Evolutionary conservation across 352 stramenopile species (phyloP), one percentile per base, ranked within the genome.

Genomic region (Phytophthora litchii): DNA sequence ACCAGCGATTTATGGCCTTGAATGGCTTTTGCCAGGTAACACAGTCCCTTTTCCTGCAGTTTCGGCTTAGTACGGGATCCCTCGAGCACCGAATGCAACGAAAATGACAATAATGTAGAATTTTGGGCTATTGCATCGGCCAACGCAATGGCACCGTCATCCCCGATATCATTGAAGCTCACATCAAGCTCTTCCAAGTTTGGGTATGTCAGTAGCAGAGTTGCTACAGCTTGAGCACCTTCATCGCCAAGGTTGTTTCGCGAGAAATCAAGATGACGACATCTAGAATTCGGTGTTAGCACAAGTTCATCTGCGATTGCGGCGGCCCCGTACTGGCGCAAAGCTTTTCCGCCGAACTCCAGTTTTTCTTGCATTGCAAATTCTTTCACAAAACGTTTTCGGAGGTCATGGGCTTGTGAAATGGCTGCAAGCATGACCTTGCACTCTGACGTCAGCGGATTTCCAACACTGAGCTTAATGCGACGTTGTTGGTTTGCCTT

Each of bases 111-210:
- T 12, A 92, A 63, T 0, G 80, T 83, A 0, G 52, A 47, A 38
- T 92, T 92, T 5, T 54, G 34, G 2, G 21, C 34, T 11, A 92
- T 40, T 9, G 75, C 72, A 13, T 86, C 66, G 1, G 72, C 78
- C 1, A 92, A 36, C 1, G 48, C 70, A 10, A 60, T 38, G 1
- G 70, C 74, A 9, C 83, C 83, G 16, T 45, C 35, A 52, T 92
- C 76, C 1, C 78, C 76, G 54, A 92, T 89, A 48, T 82, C 76
- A 50, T 92, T 92, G 54, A 86, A 83, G 54, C 83, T 89, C 19
- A 92, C n/a, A 34, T 91, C 74, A 6, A 92, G 57, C 8, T 74
- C 70, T 23, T 67, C 60, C 3, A 92, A 58, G 1, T 13, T 54
- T 2, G 62, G 17, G 40, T 82, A 83, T 0, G 45, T 19, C 3